Evolutionary conservation across 1,139 yeast genomes (phyloP), one percentile per base, ranked within the genome.

Genomic region (Debaryomyces singareniensis): DNA sequence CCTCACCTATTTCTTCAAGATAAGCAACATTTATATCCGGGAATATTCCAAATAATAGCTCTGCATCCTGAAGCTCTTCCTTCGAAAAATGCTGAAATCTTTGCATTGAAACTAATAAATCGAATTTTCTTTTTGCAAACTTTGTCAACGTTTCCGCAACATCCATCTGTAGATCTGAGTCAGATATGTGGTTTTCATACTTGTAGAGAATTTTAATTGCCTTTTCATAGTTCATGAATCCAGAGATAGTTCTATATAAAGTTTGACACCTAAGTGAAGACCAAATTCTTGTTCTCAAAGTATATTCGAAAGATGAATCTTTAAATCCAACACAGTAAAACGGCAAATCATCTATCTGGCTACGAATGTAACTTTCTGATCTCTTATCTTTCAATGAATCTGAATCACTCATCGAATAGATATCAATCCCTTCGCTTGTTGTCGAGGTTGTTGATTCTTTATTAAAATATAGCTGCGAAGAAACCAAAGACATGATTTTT

Each of bases 251-350:
- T 30, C 78, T 55, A 38, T 67, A 72, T 14, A 72, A 51, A 1
- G 79, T 73, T 43, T 73, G 79, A 2, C 75, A 60, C 41, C 78
- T 54, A 30, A 73, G 51, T 1, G 78, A 71, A 1, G 78, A 77
- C 78, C 79, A 73, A 12, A 73, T 63, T 39, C 78, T 46, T 1
- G 78, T 71, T 42, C 78, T 52, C 33, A 71, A 44, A 14, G 69
- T 59, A 40, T 68, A 71, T 31, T 70, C 76, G 0, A 77, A 77
- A 0, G 75, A 62, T 1, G 76, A 75, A 25, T 68, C 57, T 40
- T 71, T 71, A 43, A 64, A 72, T 0, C 78, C 78, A 27, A 71
- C 67, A 2, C 72, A 64, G 35, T 59, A 58, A 36, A 61, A 70
- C 1, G 73, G 70, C 13, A 65, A 44, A 36, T 69, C 73, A 31